A percentile compares a stretch with the other conserved stretches of the same genome.
phyloP scores from a whole-genome alignment of 306 rosid genomes.

The Acmispon strigosus region DNA sequence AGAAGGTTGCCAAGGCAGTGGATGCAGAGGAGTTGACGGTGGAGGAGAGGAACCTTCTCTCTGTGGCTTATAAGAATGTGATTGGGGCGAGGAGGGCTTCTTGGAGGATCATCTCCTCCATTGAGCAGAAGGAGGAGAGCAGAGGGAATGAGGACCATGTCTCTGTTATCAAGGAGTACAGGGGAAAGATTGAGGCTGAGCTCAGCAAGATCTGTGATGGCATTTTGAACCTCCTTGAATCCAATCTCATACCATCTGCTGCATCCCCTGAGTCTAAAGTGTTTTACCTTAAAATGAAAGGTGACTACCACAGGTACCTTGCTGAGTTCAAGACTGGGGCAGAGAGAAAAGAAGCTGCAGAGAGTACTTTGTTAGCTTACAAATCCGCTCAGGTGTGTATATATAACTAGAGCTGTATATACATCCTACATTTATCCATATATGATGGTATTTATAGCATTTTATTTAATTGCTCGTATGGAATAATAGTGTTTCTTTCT shows the following conservation, averaged over 20 bases:
- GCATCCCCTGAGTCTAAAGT: conserved; percentile 74
- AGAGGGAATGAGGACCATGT: conserved; percentile 90
- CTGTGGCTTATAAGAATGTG: conserved; percentile 94
- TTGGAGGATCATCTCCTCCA: conserved; percentile 95
- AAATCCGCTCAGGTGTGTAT: conserved; percentile 79
- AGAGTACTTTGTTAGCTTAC: conserved; percentile 89
- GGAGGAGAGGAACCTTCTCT: conserved; percentile 87
- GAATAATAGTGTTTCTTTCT: neutral
- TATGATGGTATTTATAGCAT: neutral
- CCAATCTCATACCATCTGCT: conserved; percentile 84
- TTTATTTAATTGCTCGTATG: neutral
- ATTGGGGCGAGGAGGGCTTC: conserved; percentile 97
- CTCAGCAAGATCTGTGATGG: conserved; percentile 97
- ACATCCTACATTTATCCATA: neutral
- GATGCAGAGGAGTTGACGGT: conserved; percentile 80
- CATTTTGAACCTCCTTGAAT: conserved; percentile 72
- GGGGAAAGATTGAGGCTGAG: conserved; percentile 75
- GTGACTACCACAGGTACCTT: conserved; percentile 91
- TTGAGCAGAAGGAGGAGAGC: conserved; percentile 96
- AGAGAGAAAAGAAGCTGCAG: conserved; percentile 90
- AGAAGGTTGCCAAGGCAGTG: conserved; percentile 79
- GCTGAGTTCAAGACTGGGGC: conserved; percentile 88
- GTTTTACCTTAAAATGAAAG: conserved; percentile 92
- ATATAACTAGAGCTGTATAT: neutral
- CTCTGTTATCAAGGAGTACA: conserved; percentile 66